Percentiles rank a stretch among this genome's conserved stretches.
phyloP scores from a whole-genome alignment of 371 early-diverging fungal genomes.

The Caulochytrium protostelioides region DNA sequence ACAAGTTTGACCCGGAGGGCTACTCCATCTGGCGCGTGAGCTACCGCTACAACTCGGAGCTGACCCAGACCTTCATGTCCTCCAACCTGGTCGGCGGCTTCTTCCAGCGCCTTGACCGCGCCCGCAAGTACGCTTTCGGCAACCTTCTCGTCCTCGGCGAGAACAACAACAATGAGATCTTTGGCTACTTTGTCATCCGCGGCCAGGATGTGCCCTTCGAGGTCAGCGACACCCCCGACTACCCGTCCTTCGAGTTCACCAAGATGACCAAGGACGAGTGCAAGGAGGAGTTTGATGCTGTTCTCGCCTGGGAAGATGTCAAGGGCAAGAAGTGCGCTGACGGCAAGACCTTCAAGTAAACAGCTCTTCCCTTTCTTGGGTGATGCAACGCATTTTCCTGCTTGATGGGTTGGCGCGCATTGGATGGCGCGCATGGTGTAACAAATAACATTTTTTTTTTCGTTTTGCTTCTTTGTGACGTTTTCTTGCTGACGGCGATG shows the following conservation, averaged over 20 bases:
- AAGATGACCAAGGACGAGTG: conserved; percentile 42
- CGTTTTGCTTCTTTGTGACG: no score
- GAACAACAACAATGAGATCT: conserved; percentile 70
- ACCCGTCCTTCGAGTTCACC: conserved; percentile 57
- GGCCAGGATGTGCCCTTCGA: conserved; percentile 70
- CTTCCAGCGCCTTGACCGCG: conserved; percentile 76
- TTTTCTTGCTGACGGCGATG: no score
- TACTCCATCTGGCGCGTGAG: conserved; percentile 66
- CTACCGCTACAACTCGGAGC: conserved; percentile 78
- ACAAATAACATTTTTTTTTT: no score
- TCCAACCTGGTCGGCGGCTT: conserved; percentile 76
- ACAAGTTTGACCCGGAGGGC: conserved; percentile 62
- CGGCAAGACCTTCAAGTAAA: conserved; percentile 60
- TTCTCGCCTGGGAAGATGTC: conserved; percentile 20
- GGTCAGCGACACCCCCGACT: conserved; percentile 72
- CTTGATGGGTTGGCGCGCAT: no score
- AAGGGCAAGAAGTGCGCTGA: conserved; percentile 39
- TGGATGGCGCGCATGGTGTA: no score
- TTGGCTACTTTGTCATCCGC: conserved; percentile 81
- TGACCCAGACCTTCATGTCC: conserved; percentile 59
- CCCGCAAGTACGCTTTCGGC: conserved; percentile 89
- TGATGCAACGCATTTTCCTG: no score
- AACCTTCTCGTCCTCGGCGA: conserved; percentile 62
- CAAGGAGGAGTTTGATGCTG: conserved; percentile 29
- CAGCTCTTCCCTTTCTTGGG: not conserved